These are phyloP conservation scores for Rubia occidens DNA, from an alignment of 305 asterid genomes.

Conservation along the genomic window DNA sequence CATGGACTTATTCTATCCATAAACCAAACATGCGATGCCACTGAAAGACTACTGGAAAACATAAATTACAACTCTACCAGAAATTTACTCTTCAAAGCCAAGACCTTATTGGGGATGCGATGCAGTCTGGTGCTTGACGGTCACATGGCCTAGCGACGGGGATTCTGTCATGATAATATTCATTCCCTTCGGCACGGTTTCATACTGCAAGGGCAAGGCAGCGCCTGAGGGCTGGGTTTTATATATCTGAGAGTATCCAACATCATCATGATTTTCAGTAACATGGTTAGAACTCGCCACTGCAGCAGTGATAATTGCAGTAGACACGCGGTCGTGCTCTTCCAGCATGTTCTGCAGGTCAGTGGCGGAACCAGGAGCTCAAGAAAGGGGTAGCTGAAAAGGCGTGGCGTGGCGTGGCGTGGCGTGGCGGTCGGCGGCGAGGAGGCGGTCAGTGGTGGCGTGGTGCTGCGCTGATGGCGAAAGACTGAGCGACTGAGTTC, in stretches of 20 bases:
- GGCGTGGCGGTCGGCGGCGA: too few species aligned
- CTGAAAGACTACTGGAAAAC: conserved; percentile 1
- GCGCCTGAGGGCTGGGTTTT: conserved; percentile 73
- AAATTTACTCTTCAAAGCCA: conserved; percentile 20
- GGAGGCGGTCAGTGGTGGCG: too few species aligned
- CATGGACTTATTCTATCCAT: conserved; percentile 8
- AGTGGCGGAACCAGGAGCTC: too few species aligned
- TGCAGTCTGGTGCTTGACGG: conserved; percentile 30
- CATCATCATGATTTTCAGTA: conserved; percentile 55
- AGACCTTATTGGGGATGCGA: conserved; percentile 30
- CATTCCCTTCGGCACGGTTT: conserved; percentile 41
- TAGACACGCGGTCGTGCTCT: conserved; percentile 58
- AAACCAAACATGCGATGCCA: conserved; percentile 13
- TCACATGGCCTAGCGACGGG: conserved; percentile 33
- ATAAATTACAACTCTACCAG: conserved; percentile 20
- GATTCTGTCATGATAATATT: conserved; percentile 42
- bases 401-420: too few species aligned
- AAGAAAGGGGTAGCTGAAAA: too few species aligned
- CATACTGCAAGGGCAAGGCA: conserved; percentile 43
- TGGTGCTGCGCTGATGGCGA: too few species aligned
- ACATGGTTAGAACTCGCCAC: conserved; percentile 26
- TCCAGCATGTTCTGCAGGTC: conserved; percentile 78
- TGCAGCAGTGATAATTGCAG: conserved; percentile 21
- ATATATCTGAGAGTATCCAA: conserved; percentile 67
- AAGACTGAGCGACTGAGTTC: too few species aligned